Conservation (phyloP, 768 basidiomycete species). For the Mycena leptocephala region DNA sequence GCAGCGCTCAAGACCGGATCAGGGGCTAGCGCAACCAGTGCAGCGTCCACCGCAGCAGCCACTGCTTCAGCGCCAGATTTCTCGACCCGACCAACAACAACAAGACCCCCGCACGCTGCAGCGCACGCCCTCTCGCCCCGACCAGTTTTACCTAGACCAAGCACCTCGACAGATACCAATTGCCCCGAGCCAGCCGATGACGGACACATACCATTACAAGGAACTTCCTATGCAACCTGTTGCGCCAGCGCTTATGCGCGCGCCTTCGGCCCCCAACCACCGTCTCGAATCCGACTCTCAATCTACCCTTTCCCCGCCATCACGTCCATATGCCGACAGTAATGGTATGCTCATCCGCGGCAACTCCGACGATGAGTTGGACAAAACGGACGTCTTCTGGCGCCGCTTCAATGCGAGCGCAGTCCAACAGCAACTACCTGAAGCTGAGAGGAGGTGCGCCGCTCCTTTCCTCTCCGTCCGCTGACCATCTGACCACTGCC, state of each 20-base stretch:
- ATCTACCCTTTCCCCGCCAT: constrained; percentile 1
- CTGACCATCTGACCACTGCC: not conserved
- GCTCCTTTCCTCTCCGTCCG: not conserved
- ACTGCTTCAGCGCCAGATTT: constrained; percentile 18
- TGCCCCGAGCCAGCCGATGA: not conserved
- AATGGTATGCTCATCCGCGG: constrained; percentile 32
- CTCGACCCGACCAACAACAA: constrained; percentile 10
- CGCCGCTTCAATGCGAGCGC: constrained; percentile 36
- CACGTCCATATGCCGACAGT: constrained; percentile 1
- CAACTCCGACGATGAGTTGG: constrained; percentile 33
- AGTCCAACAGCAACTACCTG: constrained; percentile 10
- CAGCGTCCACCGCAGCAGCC: too few species aligned
- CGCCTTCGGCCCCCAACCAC: constrained; percentile 1
- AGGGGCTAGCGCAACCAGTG: too few species aligned
- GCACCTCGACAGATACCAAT: not conserved
- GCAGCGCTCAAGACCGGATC: constrained; percentile 18
- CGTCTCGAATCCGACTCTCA: constrained; percentile 16
- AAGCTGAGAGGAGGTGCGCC: constrained; percentile 29
- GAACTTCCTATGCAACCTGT: constrained; percentile 14
- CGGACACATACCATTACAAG: not conserved
- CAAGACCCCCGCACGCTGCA: not conserved
- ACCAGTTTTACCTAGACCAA: constrained; percentile 12
- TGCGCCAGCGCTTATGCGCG: constrained; percentile 11
- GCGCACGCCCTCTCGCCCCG: constrained; percentile 22
- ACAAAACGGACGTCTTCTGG: constrained; percentile 31